Evolutionary conservation across 169 alveolate species (phyloP), one percentile per base, ranked within the genome.

Genomic region (Eimeria brunetti): DNA sequence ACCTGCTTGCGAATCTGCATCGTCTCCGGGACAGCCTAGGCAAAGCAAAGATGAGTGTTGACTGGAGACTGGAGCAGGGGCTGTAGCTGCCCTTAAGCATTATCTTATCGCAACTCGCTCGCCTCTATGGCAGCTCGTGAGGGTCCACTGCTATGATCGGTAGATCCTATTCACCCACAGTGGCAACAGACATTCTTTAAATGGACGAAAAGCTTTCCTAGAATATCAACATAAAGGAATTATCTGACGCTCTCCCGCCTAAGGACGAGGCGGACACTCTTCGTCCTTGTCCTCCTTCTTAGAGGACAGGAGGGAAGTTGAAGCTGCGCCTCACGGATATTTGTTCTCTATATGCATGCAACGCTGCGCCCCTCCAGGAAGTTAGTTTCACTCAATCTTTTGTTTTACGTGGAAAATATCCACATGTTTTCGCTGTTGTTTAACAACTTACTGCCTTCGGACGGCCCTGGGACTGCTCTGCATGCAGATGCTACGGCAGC

Each of bases 401-500:
- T 1, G 51, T 36, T 69, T 69, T 69, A 36, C 11, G 0, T 3
- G 8, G 18, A 14, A 49, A 33, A 12, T 11, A 36, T 69, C 4
- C 33, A 2, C 2, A 12, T 9, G 3, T 18, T 24, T 69, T 2
- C 0, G 46, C 2, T 8, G 80, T 69, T 20, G 51, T 12, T 36
- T 64, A 64, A 12, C 7, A 64, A n/a, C 41, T n/a, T 36, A 8
- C 18, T 11, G 51, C 36, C 49, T 36, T 33, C 51, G 33, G 12
- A 49, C 51, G 33, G 51, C 51, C 80, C 0, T 69, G 51, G 51
- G 51, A 69, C 49, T 16, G 51, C n/a, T 30, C 51, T 69, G 80
- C 80, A 69, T 69, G 80, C 80, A 36, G 9, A 12, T 69, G 75
- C 80, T 33, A n/a, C 76, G 11, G 46, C 51, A 33, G 80, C 80